Percentiles rank a stretch among this genome's conserved stretches.
phyloP scores from a whole-genome alignment of 139 green algal species.

The Mesostigma viride region DNA sequence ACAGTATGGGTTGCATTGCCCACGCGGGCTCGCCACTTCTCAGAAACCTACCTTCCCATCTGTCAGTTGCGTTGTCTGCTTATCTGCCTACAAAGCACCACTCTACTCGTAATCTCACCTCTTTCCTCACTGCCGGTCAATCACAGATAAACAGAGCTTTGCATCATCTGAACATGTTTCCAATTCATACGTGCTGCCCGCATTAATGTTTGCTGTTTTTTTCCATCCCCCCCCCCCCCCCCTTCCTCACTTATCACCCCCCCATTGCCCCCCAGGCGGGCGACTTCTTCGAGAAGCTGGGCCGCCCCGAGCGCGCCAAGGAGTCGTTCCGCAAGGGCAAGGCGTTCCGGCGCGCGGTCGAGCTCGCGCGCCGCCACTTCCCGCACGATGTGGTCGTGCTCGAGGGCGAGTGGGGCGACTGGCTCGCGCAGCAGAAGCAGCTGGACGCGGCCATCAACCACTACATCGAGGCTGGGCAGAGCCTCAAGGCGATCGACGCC shows the following conservation, averaged over 20 bases:
- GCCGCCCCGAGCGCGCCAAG: conserved; percentile 40
- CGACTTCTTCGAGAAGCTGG: conserved; percentile 56
- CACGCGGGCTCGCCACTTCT: too few species aligned
- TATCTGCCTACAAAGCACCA: too few species aligned
- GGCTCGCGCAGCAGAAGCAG: conserved; percentile 54
- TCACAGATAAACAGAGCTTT: too few species aligned
- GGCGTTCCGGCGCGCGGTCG: conserved; percentile 28
- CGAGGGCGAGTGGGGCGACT: conserved; percentile 76
- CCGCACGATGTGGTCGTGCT: conserved; percentile 43
- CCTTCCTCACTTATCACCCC: conserved; percentile 33
- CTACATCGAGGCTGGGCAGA: conserved; percentile 66
- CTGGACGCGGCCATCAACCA: conserved; percentile 69
- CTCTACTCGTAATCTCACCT: too few species aligned
- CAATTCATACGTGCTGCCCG: too few species aligned
- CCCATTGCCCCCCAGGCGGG: conserved; percentile 50
- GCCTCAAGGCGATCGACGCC: conserved; percentile 62
- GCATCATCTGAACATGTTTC: too few species aligned
- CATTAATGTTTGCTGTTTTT: too few species aligned
- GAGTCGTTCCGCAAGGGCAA: conserved; percentile 27
- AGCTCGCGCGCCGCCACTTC: conserved; percentile 30
- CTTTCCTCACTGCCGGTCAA: too few species aligned
- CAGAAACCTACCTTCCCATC: too few species aligned
- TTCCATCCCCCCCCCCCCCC: background rate
- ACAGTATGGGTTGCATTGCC: too few species aligned
- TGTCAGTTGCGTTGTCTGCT: too few species aligned